These are phyloP conservation scores for Yamadazyma akitaensis DNA, from an alignment of 805 yeast species.

Conservation along the genomic window DNA sequence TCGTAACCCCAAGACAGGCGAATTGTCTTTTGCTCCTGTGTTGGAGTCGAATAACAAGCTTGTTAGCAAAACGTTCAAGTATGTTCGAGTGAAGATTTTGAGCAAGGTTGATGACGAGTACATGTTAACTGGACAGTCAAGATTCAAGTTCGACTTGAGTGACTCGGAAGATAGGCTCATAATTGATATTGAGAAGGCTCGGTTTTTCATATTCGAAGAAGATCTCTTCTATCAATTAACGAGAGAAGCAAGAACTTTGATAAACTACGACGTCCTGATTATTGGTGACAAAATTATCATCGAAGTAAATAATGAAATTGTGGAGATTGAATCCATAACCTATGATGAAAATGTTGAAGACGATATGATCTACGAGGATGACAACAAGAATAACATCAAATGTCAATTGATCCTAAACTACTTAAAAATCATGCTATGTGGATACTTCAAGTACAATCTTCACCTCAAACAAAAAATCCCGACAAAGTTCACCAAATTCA, in stretches of 20 bases:
- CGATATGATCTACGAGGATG: conserved; percentile 29
- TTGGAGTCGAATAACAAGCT: conserved; percentile 27
- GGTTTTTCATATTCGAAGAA: conserved; percentile 80
- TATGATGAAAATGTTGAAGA: conserved; percentile 42
- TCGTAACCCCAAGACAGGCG: conserved; percentile 38
- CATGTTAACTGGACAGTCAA: conserved; percentile 57
- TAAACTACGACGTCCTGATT: conserved; percentile 65
- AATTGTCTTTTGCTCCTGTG: conserved; percentile 32
- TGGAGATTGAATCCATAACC: conserved; percentile 68
- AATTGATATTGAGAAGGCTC: conserved; percentile 59
- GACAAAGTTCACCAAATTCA: conserved; percentile 44
- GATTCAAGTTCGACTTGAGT: conserved; percentile 22
- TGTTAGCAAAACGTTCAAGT: conserved; percentile 39
- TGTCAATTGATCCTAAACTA: conserved; percentile 55
- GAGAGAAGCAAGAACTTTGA: conserved; percentile 68
- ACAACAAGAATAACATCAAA: conserved; percentile 29
- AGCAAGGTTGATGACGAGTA: conserved; percentile 53
- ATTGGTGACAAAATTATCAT: conserved; percentile 62
- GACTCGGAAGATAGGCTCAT: conserved; percentile 26
- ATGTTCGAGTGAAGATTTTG: conserved; percentile 58
- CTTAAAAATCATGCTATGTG: conserved; percentile 59
- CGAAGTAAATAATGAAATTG: conserved; percentile 59
- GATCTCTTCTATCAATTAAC: conserved; percentile 78
- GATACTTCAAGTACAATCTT: conserved; percentile 50
- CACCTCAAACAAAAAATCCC: conserved; percentile 45